These are phyloP conservation scores for Lactifluus pinguis DNA, from an alignment of 768 basidiomycete genomes.

Conservation along the genomic window DNA sequence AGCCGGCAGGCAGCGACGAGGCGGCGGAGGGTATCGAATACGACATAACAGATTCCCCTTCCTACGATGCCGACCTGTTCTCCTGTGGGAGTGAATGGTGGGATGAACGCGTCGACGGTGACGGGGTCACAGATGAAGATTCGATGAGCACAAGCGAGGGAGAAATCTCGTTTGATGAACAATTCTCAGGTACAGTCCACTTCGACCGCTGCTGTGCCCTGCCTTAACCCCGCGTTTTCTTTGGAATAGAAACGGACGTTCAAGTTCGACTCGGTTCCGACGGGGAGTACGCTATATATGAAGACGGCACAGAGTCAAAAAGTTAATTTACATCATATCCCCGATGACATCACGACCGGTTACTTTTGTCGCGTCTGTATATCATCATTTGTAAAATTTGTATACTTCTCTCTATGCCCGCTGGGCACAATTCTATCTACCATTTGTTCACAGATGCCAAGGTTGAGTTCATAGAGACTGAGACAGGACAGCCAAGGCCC, in stretches of 20 bases:
- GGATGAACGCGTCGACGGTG: conserved; percentile 10
- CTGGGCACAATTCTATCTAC: conserved; percentile 1
- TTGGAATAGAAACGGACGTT: conserved; percentile 7
- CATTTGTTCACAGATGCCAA: not conserved
- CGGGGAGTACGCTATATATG: conserved; percentile 16
- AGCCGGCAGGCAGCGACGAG: conserved; percentile 4
- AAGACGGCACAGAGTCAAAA: conserved; percentile 8
- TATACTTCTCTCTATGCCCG: not conserved
- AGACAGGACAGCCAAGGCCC: conserved; percentile 22
- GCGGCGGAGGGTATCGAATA: conserved; percentile 39
- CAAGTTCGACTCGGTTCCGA: conserved; percentile 16
- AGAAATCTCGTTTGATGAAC: conserved; percentile 9
- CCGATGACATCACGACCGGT: not conserved
- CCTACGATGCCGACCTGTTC: not conserved
- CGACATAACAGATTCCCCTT: conserved; percentile 6
- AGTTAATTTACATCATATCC: not conserved
- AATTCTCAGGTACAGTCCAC: conserved; percentile 1
- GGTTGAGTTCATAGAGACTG: not conserved
- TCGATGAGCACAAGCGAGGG: conserved; percentile 20
- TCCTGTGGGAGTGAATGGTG: conserved; percentile 9
- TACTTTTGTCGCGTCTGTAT: not conserved
- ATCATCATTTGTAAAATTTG: conserved; percentile 3
- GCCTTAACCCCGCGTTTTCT: not conserved
- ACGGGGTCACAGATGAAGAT: conserved; percentile 18
- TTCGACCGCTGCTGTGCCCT: not conserved